Evolutionary conservation across 2,329 filamentous ascomycete species (phyloP).

Genomic region (Ophiostoma sp.): DNA sequence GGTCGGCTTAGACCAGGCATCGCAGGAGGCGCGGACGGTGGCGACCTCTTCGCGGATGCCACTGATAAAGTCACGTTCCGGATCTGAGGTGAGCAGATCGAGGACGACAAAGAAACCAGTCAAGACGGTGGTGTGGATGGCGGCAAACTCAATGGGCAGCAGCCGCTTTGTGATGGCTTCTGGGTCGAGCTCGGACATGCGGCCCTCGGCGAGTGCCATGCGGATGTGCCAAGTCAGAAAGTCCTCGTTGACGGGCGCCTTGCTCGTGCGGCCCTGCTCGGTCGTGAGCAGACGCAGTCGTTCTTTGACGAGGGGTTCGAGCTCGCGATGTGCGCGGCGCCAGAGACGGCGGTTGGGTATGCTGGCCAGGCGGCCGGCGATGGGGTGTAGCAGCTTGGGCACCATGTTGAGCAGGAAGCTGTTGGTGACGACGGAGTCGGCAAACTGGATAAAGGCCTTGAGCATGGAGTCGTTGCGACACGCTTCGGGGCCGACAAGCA

Average conservation of each 20-base stretch:
- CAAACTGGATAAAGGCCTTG: slow-evolving; percentile 44
- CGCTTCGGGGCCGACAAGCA: slow-evolving; percentile 38
- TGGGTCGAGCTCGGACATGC: slow-evolving; percentile 41
- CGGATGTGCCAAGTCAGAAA: slow-evolving; percentile 54
- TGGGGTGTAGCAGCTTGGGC: slow-evolving; percentile 44
- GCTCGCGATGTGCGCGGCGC: slow-evolving; percentile 38
- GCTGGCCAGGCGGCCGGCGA: slow-evolving; percentile 43
- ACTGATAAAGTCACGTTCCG: slow-evolving; percentile 34
- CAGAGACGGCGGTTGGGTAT: slow-evolving; percentile 46
- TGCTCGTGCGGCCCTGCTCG: neutral
- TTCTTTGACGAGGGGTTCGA: slow-evolving; percentile 45
- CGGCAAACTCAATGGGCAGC: slow-evolving; percentile 53
- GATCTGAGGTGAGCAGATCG: slow-evolving; percentile 41
- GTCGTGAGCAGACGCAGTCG: slow-evolving; percentile 42
- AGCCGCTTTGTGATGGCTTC: slow-evolving; percentile 46
- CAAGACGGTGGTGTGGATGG: slow-evolving; percentile 53
- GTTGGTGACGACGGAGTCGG: slow-evolving; percentile 44
- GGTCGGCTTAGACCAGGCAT: slow-evolving; percentile 43
- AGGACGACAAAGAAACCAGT: slow-evolving; percentile 45
- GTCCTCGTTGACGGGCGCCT: slow-evolving; percentile 48
- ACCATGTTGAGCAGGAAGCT: slow-evolving; percentile 43
- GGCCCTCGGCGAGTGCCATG: slow-evolving; percentile 43
- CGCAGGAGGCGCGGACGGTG: slow-evolving; percentile 29
- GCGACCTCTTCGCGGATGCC: slow-evolving; percentile 41
- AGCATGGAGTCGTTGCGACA: slow-evolving; percentile 44